These are phyloP conservation scores for Trametes elegans DNA, from an alignment of 768 basidiomycete genomes.

Conservation along the genomic window DNA sequence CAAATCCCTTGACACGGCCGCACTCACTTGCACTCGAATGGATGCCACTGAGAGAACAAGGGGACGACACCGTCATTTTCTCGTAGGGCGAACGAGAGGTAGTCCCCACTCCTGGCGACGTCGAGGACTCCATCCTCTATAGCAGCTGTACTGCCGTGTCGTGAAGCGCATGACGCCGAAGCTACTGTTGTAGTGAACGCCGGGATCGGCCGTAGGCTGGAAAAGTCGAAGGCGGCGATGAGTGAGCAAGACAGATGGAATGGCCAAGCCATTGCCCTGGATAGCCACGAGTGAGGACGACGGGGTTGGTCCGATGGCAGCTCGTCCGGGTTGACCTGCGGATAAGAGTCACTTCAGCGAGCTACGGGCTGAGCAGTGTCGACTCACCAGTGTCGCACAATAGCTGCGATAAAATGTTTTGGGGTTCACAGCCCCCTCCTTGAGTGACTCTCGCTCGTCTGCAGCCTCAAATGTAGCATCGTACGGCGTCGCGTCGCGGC, in stretches of 20 bases:
- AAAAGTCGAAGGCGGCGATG: slow-evolving; percentile 41
- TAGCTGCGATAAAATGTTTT: slow-evolving; percentile 45
- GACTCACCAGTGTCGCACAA: slow-evolving; percentile 37
- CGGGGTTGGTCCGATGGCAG: too few species aligned
- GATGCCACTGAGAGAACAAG: slow-evolving; percentile 51
- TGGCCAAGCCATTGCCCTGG: slow-evolving; percentile 10
- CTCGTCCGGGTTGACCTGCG: too few species aligned
- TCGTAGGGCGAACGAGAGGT: slow-evolving; percentile 17
- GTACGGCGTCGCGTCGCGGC: slow-evolving; percentile 44
- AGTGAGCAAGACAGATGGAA: slow-evolving; percentile 30
- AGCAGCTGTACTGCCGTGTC: background rate
- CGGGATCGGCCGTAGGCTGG: slow-evolving; percentile 34
- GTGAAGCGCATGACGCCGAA: background rate
- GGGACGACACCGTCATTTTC: slow-evolving; percentile 52
- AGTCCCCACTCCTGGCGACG: background rate
- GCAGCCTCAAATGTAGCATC: slow-evolving; percentile 47
- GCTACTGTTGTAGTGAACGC: slow-evolving; percentile 27
- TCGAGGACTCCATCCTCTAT: slow-evolving; percentile 3
- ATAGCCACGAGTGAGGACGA: background rate
- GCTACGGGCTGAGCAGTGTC: background rate
- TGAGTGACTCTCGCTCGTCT: slow-evolving; percentile 38
- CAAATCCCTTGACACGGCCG: background rate
- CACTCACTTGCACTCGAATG: slow-evolving; percentile 41
- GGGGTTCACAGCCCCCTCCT: slow-evolving; percentile 37
- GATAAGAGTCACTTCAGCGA: too few species aligned